Conservation (phyloP, 2,329 filamentous ascomycete species). For the Pseudocercospora fuligena region DNA sequence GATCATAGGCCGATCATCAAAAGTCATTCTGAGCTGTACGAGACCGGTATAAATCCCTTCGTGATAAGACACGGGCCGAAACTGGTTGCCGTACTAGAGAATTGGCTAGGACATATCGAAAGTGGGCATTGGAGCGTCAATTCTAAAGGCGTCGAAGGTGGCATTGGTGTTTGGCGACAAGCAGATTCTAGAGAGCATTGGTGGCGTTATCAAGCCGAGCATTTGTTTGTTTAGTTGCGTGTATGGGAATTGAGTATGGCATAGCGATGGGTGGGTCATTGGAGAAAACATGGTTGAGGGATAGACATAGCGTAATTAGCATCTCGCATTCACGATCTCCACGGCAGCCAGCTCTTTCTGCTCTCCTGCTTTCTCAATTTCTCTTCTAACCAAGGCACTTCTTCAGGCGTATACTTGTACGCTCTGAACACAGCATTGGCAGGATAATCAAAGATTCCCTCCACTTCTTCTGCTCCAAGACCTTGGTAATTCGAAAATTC, state of each 20-base stretch:
- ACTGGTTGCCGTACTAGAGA: slow-evolving; percentile 40
- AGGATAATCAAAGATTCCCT: slow-evolving; percentile 46
- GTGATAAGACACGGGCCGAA: slow-evolving; percentile 42
- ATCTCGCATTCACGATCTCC: not conserved
- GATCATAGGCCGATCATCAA: slow-evolving; percentile 38
- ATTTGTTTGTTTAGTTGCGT: slow-evolving; percentile 29
- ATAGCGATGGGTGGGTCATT: not conserved
- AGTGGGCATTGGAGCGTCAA: slow-evolving; percentile 41
- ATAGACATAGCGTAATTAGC: not conserved
- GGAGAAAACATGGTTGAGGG: not conserved
- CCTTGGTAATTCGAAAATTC: slow-evolving; percentile 48
- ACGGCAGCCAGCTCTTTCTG: not conserved
- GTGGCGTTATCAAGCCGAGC: slow-evolving; percentile 40
- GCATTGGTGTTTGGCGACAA: slow-evolving; percentile 40
- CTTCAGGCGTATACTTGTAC: slow-evolving; percentile 49
- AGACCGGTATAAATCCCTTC: slow-evolving; percentile 41
- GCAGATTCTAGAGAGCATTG: slow-evolving; percentile 42
- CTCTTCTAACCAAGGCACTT: slow-evolving; percentile 46
- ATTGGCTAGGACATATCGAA: slow-evolving; percentile 40
- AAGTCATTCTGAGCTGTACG: slow-evolving; percentile 41
- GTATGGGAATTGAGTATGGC: not conserved
- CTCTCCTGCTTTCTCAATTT: slow-evolving; percentile 13
- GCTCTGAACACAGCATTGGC: slow-evolving; percentile 53
- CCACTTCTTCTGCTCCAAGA: slow-evolving; percentile 37
- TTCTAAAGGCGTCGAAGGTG: slow-evolving; percentile 38